Conservation (phyloP, 2,329 filamentous ascomycete species). For the Nemania diffusa region DNA sequence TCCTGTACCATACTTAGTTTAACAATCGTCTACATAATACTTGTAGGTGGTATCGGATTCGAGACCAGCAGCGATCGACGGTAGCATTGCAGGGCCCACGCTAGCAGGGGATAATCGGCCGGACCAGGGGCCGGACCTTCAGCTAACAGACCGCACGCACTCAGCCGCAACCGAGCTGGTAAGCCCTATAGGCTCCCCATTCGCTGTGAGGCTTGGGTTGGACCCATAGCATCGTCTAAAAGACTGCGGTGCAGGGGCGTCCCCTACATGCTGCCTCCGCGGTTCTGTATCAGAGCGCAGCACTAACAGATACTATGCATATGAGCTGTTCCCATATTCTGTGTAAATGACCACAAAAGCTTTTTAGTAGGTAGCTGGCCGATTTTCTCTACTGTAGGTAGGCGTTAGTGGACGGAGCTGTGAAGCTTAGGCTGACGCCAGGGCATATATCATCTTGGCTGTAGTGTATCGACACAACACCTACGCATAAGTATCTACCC, state of each 20-base stretch:
- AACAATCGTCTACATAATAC: no score
- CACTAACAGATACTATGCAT: slow-evolving; percentile 6
- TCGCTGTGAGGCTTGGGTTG: slow-evolving; percentile 16
- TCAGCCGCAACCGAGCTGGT: slow-evolving; percentile 27
- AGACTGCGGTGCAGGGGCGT: neutral
- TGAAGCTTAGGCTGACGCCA: slow-evolving; percentile 9
- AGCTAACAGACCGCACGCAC: slow-evolving; percentile 12
- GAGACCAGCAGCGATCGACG: slow-evolving; percentile 8
- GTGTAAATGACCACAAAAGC: neutral
- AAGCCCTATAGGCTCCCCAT: slow-evolving; percentile 5
- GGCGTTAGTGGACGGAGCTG: neutral
- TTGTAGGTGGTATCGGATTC: no score
- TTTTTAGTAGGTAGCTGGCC: neutral
- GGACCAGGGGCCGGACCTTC: slow-evolving; percentile 2
- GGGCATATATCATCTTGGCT: slow-evolving; percentile 12
- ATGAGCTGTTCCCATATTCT: neutral
- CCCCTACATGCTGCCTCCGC: neutral
- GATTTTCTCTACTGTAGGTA: neutral
- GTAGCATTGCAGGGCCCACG: slow-evolving; percentile 8
- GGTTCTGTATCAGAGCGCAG: neutral
- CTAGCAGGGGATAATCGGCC: slow-evolving; percentile 16
- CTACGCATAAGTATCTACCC: no score
- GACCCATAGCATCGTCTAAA: slow-evolving; percentile 4
- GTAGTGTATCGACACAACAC: no score
- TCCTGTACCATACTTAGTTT: no score